Evolutionary conservation across 306 rosid species (phyloP), one percentile per base, ranked within the genome.

Genomic region (Dalbergia cochinchinensis): DNA sequence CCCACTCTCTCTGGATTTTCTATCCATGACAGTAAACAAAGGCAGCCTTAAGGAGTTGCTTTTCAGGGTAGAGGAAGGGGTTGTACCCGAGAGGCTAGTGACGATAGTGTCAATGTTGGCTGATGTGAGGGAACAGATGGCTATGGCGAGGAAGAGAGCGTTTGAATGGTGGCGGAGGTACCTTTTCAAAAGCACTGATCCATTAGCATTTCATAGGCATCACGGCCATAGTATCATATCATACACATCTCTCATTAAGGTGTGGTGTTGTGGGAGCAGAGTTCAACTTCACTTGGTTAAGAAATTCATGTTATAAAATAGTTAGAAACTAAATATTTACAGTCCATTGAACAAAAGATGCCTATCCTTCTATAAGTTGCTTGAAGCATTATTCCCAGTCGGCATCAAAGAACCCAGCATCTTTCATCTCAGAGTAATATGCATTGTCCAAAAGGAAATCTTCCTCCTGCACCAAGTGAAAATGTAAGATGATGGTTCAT

Each of bases 351-450:
- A 19, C 54, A 37, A 55, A 60, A 67, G 42, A 61, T 66, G 18
- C 11, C 18, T 15, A 34, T 62, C 10, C 62, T 54, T 69, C 59
- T 61, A 85, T 51, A 81, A 67, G 68, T 71, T 78, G 70, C 60
- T 33, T 33, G 59, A 31, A 31, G 31, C 69, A 70, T 78, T 87
- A 91, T 79, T 89, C 97, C 94, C 90, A 93, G 47, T 93, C 94
- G n/a, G 85, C 85, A 61, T 93, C 97, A 73, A 93, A 91, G 91
- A 93, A 93, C 67, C 97, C 97, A 14, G 97, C 96, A 83, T 93
- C 97, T 83, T 82, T 93, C 97, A 93, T 93, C 80, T 91, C 96
- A 0, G 91, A 86, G 83, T 89, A 93, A 76, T 93, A 93, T 4
- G 94, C 96, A 26, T 78, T 89, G 8, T 93, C 93, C 88, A 91